Base-by-base conservation (phyloP, 768 basidiomycete species). In the Coprinopsis marcescibilis region DNA sequence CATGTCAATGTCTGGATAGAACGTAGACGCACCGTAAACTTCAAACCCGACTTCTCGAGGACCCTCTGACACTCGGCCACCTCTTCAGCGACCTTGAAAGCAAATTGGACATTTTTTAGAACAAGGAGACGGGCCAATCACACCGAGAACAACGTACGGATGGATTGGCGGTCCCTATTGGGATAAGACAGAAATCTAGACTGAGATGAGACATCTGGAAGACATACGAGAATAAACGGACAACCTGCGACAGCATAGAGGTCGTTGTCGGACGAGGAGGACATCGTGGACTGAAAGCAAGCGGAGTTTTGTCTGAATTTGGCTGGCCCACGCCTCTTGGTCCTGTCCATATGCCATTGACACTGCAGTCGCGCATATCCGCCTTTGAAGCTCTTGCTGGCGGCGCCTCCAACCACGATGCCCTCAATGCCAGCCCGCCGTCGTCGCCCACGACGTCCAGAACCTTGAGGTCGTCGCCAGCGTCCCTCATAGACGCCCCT, bases 151-250 rank as follows among this genome's bases (percentile, higher is more conserved):
- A 7, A 33, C 53, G 25, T 52, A 85, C 90, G 4, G 87, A 90
- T 19, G 87, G 67, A 24, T 80, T 77, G 13, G 63, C 77, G 2
- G 85, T 88, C 46, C 90, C 90, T 45, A 93, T 84, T 11, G 90
- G 91, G 46, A 92, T 82, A 30, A 93, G 77, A 57, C 90, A 93
- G 59, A 94, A 91, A 63, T 93, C 90, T 90, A 29, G 25, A 15
- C 30, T 45, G 21, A 21, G 30, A 15, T 30, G 43, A 52, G 32
- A 37, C 46, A 30, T 37, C 14, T 27, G 27, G 52, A 1, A 20
- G 32, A 35, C 38, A 37, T 20, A 27, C 20, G 30, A 19, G 20
- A 43, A 45, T 11, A 8, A 20, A 36, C 20, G 15, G 33, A 36
- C 15, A 63, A 80, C 87, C 88, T 65, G 87, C 88, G 32, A 86